phyloP scores from a whole-genome alignment of 1,139 yeast genomes.

The Yamadazyma blattariae region DNA sequence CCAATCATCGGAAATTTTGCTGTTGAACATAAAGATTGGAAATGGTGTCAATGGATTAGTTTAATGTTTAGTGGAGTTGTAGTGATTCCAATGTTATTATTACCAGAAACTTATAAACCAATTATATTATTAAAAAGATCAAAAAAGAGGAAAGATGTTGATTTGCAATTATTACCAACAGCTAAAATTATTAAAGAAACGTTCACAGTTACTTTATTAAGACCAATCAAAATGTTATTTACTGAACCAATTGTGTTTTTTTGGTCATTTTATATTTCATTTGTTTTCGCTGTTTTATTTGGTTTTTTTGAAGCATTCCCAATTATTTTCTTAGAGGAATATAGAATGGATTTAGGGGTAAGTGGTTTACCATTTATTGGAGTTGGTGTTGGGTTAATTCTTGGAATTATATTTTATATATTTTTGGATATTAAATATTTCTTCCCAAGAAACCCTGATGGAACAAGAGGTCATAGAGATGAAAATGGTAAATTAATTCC shows the following conservation, averaged over 20 bases:
- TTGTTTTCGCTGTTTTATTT: conserved; percentile 70
- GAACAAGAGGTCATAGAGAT: conserved; percentile 56
- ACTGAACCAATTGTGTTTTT: conserved; percentile 69
- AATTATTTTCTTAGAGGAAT: conserved; percentile 62
- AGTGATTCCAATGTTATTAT: conserved; percentile 51
- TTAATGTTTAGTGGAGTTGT: conserved; percentile 69
- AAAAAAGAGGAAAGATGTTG: conserved; percentile 52
- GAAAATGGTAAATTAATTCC: conserved; percentile 50
- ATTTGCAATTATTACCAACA: conserved; percentile 30
- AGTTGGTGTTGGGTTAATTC: conserved; percentile 60
- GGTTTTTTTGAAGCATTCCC: conserved; percentile 82
- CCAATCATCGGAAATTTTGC: conserved; percentile 83
- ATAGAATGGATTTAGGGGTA: conserved; percentile 56
- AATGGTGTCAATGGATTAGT: conserved; percentile 77
- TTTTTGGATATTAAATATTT: conserved; percentile 43
- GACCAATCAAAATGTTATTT: conserved; percentile 63
- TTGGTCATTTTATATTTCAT: conserved; percentile 65
- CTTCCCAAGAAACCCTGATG: conserved; percentile 61
- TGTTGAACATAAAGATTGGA: conserved; percentile 65
- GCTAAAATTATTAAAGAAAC: conserved; percentile 14
- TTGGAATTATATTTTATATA: conserved; percentile 53
- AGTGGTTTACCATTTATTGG: conserved; percentile 70
- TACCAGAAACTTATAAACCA: conserved; percentile 74
- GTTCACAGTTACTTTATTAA: conserved; percentile 40
- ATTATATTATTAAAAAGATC: conserved; percentile 58